Evolutionary conservation across 1,139 yeast genomes (phyloP), one percentile per base, ranked within the genome.

Genomic region (Pichiaceae sp.): DNA sequence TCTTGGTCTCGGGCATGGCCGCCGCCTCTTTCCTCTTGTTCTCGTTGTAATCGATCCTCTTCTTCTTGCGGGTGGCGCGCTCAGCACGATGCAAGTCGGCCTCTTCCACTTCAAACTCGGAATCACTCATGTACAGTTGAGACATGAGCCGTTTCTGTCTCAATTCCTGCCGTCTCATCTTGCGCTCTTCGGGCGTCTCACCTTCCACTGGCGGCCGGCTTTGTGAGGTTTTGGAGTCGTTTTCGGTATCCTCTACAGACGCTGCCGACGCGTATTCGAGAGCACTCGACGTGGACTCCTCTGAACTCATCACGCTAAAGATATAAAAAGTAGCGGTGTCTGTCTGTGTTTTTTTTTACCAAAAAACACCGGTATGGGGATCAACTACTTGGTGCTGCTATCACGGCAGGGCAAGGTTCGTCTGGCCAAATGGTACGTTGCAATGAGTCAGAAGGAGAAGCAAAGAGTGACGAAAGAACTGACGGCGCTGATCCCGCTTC

Each of bases 351-450:
- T n/a, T n/a, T n/a, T n/a, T n/a, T n/a, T n/a, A n/a, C n/a, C n/a
- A n/a, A n/a, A n/a, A n/a, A n/a, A n/a, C n/a, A 16, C 9, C 20
- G 23, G 3, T 14, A 83, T 86, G 80, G 81, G 85, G 6, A 71
- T 87, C 42, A 80, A 81, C 52, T 91, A 84, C 55, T 56, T 89
- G 39, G 70, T 91, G 38, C 66, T 91, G 40, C 71, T 91, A 21
- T 89, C 96, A 20, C 75, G 96, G 50, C 98, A 93, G 59, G 99
- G 98, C 31, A 91, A 91, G 57, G 87, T 89, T 24, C 70, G 99
- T 50, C 70, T 93, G 36, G 76, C 93, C 33, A 89, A 89, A 63
- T 91, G 99, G 99, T 91, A 87, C 59, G 73, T 73, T 41, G 78
- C 96, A 17, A 67, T 80, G 33, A 71, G 84, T 17, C 82, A 82